phyloP scores from a whole-genome alignment of 257 asterid species.

The Solanum medicagineum region DNA sequence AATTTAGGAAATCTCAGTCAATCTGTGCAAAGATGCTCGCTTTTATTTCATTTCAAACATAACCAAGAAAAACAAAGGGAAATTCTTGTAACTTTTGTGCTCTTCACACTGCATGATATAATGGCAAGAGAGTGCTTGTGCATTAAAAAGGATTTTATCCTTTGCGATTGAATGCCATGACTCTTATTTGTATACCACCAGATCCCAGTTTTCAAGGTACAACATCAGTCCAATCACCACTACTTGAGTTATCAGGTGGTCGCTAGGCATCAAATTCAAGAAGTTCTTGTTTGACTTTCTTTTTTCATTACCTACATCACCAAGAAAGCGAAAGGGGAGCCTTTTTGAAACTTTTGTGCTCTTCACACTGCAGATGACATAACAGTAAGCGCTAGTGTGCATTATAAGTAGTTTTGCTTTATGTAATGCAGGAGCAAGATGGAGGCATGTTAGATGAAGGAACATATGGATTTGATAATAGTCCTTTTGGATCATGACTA shows the following conservation, averaged over 20 bases:
- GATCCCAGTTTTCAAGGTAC: not conserved
- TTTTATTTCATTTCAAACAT: not conserved
- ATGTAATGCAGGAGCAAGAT: slow-evolving; percentile 54
- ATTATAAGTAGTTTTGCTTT: not conserved
- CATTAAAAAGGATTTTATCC: not conserved
- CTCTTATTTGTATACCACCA: not conserved
- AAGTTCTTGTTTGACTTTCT: not conserved
- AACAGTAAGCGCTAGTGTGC: not conserved
- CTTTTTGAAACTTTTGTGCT: not conserved
- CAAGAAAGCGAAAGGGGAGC: not conserved
- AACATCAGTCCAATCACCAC: not conserved
- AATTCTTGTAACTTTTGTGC: not conserved
- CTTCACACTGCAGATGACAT: not conserved
- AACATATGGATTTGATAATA: slow-evolving; percentile 17
- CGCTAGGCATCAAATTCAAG: not conserved
- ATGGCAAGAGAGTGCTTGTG: not conserved
- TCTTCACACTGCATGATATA: not conserved
- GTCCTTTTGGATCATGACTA: not conserved
- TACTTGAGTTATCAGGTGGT: not conserved
- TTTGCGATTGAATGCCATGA: not conserved
- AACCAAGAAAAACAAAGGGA: not conserved
- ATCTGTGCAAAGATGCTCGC: not conserved
- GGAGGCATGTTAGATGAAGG: slow-evolving; percentile 36
- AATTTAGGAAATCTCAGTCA: not conserved
- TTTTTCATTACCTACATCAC: not conserved